Conservation (phyloP, 2,329 filamentous ascomycete species). For the Bimuria novae-zelandiae region DNA sequence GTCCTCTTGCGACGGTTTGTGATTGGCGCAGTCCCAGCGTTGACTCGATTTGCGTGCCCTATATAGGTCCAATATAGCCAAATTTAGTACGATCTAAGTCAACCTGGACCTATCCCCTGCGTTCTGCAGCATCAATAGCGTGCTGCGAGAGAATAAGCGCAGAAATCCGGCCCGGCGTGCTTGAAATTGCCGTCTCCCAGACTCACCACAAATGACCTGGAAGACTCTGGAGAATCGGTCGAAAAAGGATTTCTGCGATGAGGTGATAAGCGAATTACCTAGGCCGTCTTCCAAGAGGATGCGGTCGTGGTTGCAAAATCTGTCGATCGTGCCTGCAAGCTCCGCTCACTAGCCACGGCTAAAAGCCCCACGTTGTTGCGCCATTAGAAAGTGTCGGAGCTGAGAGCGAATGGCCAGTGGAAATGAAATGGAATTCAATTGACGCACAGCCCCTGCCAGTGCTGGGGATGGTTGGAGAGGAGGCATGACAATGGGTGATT, state of each 20-base stretch:
- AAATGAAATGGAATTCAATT: constrained; percentile 1
- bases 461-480: not conserved
- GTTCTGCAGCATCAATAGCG: constrained; percentile 7
- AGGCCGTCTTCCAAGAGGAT: not conserved
- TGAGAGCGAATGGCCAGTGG: not conserved
- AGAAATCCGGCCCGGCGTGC: not conserved
- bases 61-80: constrained; percentile 4
- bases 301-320: not conserved
- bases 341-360: not conserved
- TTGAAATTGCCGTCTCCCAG: too few relatives aligned
- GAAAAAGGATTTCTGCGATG: too few relatives aligned
- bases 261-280: too few relatives aligned
- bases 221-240: too few relatives aligned
- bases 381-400: not conserved
- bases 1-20: constrained; percentile 2
- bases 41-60: not conserved
- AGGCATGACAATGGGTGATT: not conserved
- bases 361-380: not conserved
- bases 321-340: not conserved
- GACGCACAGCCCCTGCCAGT: not conserved
- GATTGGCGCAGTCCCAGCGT: constrained; percentile 5
- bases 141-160: not conserved
- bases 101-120: constrained; percentile 10
- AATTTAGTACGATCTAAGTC: constrained; percentile 4
- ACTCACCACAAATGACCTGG: too few relatives aligned